These are phyloP conservation scores for Magnolia kwangsiensis DNA, from an alignment of 164 flowering plant species.

Conservation along the genomic window DNA sequence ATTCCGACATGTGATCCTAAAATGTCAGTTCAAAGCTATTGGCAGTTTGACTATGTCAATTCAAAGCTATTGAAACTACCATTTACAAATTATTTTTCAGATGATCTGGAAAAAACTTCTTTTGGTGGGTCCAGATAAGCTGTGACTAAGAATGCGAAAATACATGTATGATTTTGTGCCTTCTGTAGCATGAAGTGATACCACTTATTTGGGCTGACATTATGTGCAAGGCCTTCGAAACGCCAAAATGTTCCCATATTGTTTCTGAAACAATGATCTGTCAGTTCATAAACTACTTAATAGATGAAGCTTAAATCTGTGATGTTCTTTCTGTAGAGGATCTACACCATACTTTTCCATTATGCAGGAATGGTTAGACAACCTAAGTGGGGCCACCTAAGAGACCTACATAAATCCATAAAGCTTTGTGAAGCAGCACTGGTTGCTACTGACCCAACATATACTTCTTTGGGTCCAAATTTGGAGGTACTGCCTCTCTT, in stretches of 20 bases:
- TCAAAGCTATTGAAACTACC: too few relatives aligned
- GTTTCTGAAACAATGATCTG: not conserved
- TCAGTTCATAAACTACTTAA: not conserved
- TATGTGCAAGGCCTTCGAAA: not conserved
- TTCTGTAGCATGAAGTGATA: not conserved
- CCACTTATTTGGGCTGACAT: not conserved
- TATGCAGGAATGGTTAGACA: conserved; percentile 70
- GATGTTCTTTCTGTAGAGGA: not conserved
- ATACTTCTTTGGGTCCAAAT: conserved; percentile 61
- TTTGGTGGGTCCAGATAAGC: too few relatives aligned
- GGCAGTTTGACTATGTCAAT: too few relatives aligned
- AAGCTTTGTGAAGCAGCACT: conserved; percentile 88
- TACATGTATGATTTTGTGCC: not conserved
- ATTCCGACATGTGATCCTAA: too few relatives aligned
- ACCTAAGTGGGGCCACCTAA: conserved; percentile 95
- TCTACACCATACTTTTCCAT: not conserved
- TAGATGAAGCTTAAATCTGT: not conserved
- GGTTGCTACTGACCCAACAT: conserved; percentile 69
- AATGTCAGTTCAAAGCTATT: too few relatives aligned
- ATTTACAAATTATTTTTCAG: too few relatives aligned
- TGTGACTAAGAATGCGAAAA: too few relatives aligned
- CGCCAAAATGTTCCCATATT: not conserved
- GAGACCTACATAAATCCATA: conserved; percentile 81
- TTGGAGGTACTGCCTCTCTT: conserved; percentile 53
- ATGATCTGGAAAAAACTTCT: too few relatives aligned